Percentiles rank a stretch among this genome's conserved stretches.
These are phyloP conservation scores for Aphanocladium album DNA, from an alignment of 2,329 filamentous ascomycete species.

Conservation along the genomic window DNA sequence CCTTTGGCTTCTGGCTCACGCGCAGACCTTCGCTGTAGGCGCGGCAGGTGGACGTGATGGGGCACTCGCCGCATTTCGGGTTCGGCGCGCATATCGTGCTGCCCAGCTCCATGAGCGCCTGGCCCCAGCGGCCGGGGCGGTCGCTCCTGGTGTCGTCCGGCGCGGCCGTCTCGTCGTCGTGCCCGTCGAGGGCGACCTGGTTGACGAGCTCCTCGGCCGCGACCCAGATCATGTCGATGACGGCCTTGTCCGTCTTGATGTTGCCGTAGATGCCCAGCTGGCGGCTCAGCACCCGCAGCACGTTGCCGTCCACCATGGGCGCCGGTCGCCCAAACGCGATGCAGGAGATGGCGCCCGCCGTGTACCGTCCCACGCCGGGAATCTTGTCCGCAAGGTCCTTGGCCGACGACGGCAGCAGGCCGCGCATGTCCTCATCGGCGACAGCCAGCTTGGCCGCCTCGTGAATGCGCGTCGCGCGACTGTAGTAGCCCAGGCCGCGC, in stretches of 20 bases:
- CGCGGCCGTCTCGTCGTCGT: constrained; percentile 12
- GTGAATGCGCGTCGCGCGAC: constrained; percentile 56
- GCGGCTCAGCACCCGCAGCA: constrained; percentile 54
- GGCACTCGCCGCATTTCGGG: constrained; percentile 50
- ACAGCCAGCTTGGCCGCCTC: constrained; percentile 50
- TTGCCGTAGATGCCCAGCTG: constrained; percentile 55
- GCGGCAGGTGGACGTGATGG: constrained; percentile 46
- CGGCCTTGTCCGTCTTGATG: constrained; percentile 49
- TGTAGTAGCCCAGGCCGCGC: constrained; percentile 61
- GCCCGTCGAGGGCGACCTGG: constrained; percentile 34
- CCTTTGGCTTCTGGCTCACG: constrained; percentile 20
- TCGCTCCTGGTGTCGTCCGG: constrained; percentile 35
- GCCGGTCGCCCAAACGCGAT: constrained; percentile 57
- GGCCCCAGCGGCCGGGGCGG: constrained; percentile 56
- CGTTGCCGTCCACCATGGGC: constrained; percentile 61
- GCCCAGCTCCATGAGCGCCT: constrained; percentile 61
- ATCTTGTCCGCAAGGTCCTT: constrained; percentile 45
- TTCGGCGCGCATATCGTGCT: constrained; percentile 58
- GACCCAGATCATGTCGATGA: constrained; percentile 52
- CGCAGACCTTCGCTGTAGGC: constrained; percentile 44
- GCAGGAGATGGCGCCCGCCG: constrained; percentile 56
- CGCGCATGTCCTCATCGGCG: constrained; percentile 33
- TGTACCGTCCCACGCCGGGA: constrained; percentile 58
- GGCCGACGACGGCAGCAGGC: constrained; percentile 44
- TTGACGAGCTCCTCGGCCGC: constrained; percentile 52